Evolutionary conservation across 768 basidiomycete genomes (phyloP), one percentile per base, ranked within the genome.

Genomic region (Tulasnella sp.): DNA sequence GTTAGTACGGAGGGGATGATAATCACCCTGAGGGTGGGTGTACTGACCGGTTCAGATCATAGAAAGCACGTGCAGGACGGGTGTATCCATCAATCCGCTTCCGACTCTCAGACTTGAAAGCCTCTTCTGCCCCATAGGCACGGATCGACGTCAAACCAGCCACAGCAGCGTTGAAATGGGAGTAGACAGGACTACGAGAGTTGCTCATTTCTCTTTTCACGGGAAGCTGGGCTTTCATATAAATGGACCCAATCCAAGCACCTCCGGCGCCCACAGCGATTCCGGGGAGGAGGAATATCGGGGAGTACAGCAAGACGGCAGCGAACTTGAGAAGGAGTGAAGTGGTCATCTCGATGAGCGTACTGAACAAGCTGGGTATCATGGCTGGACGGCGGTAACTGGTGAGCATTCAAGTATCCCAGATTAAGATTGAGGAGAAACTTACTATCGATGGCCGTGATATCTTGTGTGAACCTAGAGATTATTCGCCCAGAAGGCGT

Each of bases 11-110:
- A 43, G 9, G 22, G 53, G 2, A 1, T 15, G 2, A 2, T 8
- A 22, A 38, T 34, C 21, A 10, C 30, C 15, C 10, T 1, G 17
- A 4, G 1, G 10, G 12, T 11, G n/a, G 4, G n/a, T 34, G 27
- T 11, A 60, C 67, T 30, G 51, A 71, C 75, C 77, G 69, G 59
- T 78, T 78, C n/a, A 79, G 68, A 64, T 78, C 78, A 59, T 79
- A 80, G 65, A 78, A 79, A 1, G 73, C 73, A 19, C 77, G 66
- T 4, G 75, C 70, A 5, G 76, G 67, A 45, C 75, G 71, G 11
- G 73, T 72, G 59, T 78, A 83, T 21, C 72, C 71, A 66, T 86
- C 78, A 45, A 84, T 80, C 7, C 79, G 74, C 41, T 71, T 69
- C 45, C 77, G 57, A 38, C 67, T 66, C 58, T 72, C 59, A 65